Percentiles rank a stretch among this genome's conserved stretches.
These are phyloP conservation scores for Fistulifera pelliculosa DNA, from an alignment of 108 stramenopile genomes.

Conservation along the genomic window DNA sequence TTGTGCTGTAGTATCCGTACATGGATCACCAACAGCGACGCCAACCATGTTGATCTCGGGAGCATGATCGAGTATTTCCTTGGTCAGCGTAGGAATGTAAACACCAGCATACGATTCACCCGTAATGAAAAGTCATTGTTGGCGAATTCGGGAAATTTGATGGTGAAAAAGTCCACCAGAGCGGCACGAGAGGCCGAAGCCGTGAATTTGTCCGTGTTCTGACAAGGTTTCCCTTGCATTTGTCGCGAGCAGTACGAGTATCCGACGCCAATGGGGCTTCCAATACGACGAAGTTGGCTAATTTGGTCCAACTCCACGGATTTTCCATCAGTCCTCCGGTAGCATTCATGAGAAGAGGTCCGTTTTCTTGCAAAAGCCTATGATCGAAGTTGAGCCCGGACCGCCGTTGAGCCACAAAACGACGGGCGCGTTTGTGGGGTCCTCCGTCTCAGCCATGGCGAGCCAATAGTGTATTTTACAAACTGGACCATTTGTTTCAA, in stretches of 20 bases:
- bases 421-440: conserved; percentile 14
- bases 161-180: conserved; percentile 42
- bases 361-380: conserved; percentile 56
- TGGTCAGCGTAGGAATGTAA: conserved; percentile 81
- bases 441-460: conserved; percentile 30
- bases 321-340: conserved; percentile 45
- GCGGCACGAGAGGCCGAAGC: conserved; percentile 61
- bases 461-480: conserved; percentile 56
- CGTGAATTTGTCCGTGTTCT: conserved; percentile 66
- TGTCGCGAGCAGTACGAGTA: conserved; percentile 54
- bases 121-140: conserved; percentile 66
- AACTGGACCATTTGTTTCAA: conserved; percentile 25
- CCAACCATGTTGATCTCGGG: conserved; percentile 33
- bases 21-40: conserved; percentile 61
- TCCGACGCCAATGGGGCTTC: conserved; percentile 84
- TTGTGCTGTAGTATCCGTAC: conserved; percentile 58
- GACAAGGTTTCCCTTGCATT: conserved; percentile 30
- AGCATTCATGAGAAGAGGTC: conserved; percentile 46
- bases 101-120: conserved; percentile 85
- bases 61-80: conserved; percentile 44
- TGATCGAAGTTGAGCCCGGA: conserved; percentile 30
- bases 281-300: conserved; percentile 57
- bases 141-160: conserved; percentile 69
- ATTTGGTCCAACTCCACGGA: conserved; percentile 58
- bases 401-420: conserved; percentile 65